Conservation (phyloP, 2,329 filamentous ascomycete genomes). For the Madurella fahalii region DNA sequence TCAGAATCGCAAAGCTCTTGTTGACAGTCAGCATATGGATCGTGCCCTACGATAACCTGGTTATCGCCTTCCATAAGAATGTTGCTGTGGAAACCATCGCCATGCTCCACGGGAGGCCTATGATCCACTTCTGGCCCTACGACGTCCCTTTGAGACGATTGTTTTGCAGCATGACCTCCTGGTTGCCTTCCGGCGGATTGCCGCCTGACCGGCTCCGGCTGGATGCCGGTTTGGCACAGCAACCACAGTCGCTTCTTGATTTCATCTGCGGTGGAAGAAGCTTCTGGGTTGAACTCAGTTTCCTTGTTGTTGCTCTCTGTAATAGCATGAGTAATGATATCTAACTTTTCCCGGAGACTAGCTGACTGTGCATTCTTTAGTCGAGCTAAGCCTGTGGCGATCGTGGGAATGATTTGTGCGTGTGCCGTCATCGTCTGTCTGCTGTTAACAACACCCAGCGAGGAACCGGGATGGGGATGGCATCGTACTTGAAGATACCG, state of each 20-base stretch:
- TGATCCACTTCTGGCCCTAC: neutral
- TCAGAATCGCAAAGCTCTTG: neutral
- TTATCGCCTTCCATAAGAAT: neutral
- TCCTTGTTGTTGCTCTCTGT: neutral
- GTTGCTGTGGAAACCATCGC: neutral
- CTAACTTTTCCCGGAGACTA: conserved; percentile 20
- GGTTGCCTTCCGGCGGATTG: neutral
- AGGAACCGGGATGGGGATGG: neutral
- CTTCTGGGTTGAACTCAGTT: neutral
- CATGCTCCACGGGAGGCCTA: neutral
- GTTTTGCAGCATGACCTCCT: neutral
- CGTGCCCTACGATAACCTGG: neutral
- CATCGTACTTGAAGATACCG: conserved; percentile 30
- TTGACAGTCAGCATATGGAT: neutral
- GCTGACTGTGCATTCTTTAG: conserved; percentile 18
- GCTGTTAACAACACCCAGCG: conserved; percentile 10
- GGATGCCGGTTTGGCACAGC: conserved; percentile 23
- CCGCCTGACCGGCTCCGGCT: conserved; percentile 8
- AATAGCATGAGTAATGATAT: neutral
- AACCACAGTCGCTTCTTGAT: conserved; percentile 20
- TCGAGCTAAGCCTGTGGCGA: conserved; percentile 20
- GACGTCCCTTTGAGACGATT: neutral
- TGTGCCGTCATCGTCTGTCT: conserved; percentile 20
- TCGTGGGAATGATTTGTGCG: conserved; percentile 18
- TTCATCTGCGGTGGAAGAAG: neutral